phyloP scores from a whole-genome alignment of 2,329 filamentous ascomycete species.

The Aureobasidium mangrovei region DNA sequence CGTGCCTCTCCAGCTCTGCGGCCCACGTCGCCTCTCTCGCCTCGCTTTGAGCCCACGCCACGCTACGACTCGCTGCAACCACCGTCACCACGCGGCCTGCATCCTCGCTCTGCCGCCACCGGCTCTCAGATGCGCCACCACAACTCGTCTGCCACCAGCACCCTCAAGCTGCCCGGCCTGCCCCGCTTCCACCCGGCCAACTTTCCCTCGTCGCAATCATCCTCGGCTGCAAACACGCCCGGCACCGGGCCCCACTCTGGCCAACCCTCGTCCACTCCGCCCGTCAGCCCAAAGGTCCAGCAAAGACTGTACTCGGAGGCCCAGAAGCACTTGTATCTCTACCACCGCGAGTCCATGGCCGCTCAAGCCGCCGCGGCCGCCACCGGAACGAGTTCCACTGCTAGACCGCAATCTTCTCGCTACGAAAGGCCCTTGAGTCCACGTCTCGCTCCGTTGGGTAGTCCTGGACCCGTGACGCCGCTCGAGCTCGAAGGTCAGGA shows the following conservation, averaged over 20 bases:
- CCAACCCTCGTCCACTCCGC: constrained; percentile 30
- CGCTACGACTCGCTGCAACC: constrained; percentile 26
- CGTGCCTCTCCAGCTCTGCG: constrained; percentile 26
- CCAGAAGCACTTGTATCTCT: constrained; percentile 40
- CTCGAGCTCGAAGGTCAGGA: constrained; percentile 38
- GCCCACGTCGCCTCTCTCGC: constrained; percentile 27
- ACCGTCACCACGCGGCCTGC: constrained; percentile 21
- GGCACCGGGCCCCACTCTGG: constrained; percentile 26
- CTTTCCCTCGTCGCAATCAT: constrained; percentile 31
- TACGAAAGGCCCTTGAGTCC: constrained; percentile 38
- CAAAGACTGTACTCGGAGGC: constrained; percentile 40
- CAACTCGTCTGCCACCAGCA: constrained; percentile 24
- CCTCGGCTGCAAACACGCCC: constrained; percentile 30
- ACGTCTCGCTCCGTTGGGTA: constrained; percentile 40
- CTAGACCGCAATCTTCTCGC: neutral
- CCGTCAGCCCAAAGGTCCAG: constrained; percentile 35
- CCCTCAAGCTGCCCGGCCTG: constrained; percentile 40
- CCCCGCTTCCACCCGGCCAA: constrained; percentile 47
- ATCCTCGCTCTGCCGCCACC: constrained; percentile 21
- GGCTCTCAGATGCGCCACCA: constrained; percentile 28
- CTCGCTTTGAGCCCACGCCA: constrained; percentile 21
- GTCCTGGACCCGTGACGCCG: constrained; percentile 46
- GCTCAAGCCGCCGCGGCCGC: constrained; percentile 19
- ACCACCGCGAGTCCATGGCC: constrained; percentile 36
- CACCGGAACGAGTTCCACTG: constrained; percentile 15